phyloP scores from a whole-genome alignment of 352 stramenopile species.

The Pythium apleroticum region DNA sequence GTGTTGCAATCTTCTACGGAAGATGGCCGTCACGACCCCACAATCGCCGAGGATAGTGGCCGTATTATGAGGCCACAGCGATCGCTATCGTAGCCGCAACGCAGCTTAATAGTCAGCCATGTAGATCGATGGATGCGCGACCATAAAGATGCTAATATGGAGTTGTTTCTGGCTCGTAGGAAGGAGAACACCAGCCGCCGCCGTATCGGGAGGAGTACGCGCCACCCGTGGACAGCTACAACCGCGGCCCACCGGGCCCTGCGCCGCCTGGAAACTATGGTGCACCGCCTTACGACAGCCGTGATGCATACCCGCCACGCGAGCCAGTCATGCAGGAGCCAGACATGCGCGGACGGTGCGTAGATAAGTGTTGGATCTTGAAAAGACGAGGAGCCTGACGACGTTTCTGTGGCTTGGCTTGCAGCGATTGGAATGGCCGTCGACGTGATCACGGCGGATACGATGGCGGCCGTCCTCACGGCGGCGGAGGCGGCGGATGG shows the following conservation, averaged over 20 bases:
- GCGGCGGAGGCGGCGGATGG: slow-evolving; percentile 24
- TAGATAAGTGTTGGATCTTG: background rate
- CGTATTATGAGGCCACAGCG: background rate
- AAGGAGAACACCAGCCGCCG: slow-evolving; percentile 31
- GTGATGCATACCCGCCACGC: slow-evolving; percentile 27
- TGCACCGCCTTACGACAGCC: slow-evolving; percentile 29
- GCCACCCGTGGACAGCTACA: slow-evolving; percentile 32
- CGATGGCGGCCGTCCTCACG: slow-evolving; percentile 24
- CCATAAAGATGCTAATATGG: background rate
- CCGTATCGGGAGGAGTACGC: slow-evolving; percentile 49
- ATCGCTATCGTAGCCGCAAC: background rate
- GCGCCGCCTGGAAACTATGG: slow-evolving; percentile 28
- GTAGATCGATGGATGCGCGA: background rate
- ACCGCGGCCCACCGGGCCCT: slow-evolving; percentile 28
- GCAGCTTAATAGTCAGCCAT: background rate
- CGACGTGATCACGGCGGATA: slow-evolving; percentile 15
- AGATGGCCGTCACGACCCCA: background rate
- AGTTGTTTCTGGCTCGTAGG: slow-evolving; percentile 10
- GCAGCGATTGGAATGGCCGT: slow-evolving; percentile 30
- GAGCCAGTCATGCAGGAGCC: slow-evolving; percentile 17
- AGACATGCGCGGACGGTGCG: slow-evolving; percentile 29
- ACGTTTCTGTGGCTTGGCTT: background rate
- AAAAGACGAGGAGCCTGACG: background rate
- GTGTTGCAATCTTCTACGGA: background rate
- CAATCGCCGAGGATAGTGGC: background rate